A percentile compares a stretch with the other conserved stretches of the same genome.
phyloP scores from a whole-genome alignment of 1,284 basidiomycete genomes.

The Singerocomus rubriflavus region DNA sequence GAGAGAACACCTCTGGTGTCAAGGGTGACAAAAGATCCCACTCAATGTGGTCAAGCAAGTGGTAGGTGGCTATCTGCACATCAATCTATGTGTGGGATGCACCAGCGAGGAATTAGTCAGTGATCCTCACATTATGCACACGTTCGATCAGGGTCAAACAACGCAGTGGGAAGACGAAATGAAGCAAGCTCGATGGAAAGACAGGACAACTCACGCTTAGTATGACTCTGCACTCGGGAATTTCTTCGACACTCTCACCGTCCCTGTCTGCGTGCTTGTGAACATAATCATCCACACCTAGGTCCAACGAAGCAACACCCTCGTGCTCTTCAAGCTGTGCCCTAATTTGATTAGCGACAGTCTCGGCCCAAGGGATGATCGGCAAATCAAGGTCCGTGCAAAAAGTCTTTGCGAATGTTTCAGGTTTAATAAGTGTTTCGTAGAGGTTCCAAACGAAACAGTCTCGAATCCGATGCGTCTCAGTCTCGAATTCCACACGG shows the following conservation, averaged over 20 bases:
- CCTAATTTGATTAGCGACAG: constrained; percentile 82
- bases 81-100: constrained; percentile 67
- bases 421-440: constrained; percentile 78
- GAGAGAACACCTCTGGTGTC: constrained; percentile 86
- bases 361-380: constrained; percentile 62
- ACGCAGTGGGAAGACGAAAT: constrained; percentile 10
- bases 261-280: constrained; percentile 29
- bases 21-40: constrained; percentile 95
- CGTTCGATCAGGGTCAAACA: constrained; percentile 18
- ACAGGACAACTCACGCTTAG: constrained; percentile 65
- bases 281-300: constrained; percentile 60
- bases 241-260: constrained; percentile 50
- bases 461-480: constrained; percentile 88
- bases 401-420: constrained; percentile 82
- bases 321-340: constrained; percentile 90
- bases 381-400: constrained; percentile 87
- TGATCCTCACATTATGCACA: constrained; percentile 12
- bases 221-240: constrained; percentile 86
- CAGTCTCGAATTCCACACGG: constrained; percentile 92
- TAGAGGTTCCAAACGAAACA: constrained; percentile 97
- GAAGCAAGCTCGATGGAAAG: background rate
- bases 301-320: constrained; percentile 74
- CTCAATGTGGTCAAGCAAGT: constrained; percentile 93
- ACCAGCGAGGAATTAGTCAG: constrained; percentile 13
- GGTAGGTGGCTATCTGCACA: constrained; percentile 92